Evolutionary conservation across 2,329 filamentous ascomycete genomes (phyloP).

Genomic region (Fusarium sp.): DNA sequence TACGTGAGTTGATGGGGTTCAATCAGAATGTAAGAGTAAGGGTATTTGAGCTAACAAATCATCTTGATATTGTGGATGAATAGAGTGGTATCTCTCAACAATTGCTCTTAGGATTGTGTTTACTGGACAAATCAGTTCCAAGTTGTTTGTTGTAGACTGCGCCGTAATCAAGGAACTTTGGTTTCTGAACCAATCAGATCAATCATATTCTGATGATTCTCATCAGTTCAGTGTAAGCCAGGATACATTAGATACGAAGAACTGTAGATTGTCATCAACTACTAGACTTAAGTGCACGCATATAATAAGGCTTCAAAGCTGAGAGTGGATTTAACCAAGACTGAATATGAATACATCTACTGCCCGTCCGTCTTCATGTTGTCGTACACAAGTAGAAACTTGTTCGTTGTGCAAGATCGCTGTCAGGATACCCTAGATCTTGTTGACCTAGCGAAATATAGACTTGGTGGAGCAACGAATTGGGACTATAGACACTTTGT

Average conservation of each 20-base stretch:
- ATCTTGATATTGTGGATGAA: neutral
- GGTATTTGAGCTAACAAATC: neutral
- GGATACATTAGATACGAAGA: no score
- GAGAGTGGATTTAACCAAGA: neutral
- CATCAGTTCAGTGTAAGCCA: neutral
- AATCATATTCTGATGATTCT: neutral
- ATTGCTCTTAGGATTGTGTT: neutral
- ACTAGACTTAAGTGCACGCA: no score
- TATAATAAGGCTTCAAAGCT: neutral
- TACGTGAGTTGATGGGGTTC: neutral
- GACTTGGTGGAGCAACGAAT: neutral
- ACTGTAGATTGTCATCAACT: neutral
- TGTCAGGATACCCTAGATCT: neutral
- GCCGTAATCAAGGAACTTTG: neutral
- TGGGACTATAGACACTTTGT: neutral
- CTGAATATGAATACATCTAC: neutral
- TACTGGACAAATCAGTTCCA: neutral
- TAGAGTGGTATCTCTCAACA: neutral
- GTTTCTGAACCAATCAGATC: constrained; percentile 17
- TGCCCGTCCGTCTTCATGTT: neutral
- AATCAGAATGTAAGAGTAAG: neutral
- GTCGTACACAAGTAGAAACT: neutral
- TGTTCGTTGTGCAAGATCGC: neutral
- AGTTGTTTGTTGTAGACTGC: neutral
- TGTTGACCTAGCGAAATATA: neutral